Evolutionary conservation across 2,329 filamentous ascomycete species (phyloP), one percentile per base, ranked within the genome.

Genomic region (Sporothrix luriei): DNA sequence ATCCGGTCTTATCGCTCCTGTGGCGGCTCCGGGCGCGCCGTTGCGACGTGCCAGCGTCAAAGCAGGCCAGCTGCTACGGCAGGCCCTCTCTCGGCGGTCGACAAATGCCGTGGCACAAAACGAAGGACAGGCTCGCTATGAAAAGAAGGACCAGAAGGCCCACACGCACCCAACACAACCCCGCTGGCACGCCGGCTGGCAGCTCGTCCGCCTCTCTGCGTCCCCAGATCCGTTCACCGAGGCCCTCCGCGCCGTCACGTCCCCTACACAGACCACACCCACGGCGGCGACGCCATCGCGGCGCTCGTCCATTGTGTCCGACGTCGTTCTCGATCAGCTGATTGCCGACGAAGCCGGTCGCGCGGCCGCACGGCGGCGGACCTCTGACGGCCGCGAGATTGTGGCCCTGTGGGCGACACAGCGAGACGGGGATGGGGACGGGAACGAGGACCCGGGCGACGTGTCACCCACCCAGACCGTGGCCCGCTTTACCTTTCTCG

Each of bases 401-500:
- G 69, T 70, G 7, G 66, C 69, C 24, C 68, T 26, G 2, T 67
- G 67, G 70, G 70, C 62, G 16, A 61, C 13, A 14, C 21, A 13
- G 1, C 14, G 26, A 38, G 16, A 19, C 21, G 29, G 16, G 14
- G 9, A 26, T 40, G 40, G 16, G 59, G 38, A 24, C 24, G 16
- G 46, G 38, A 16, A 55, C 16, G 26, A 57, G 13, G 40, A 38
- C 16, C 5, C 33, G 6, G n/a, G 21, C 51, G 4, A 4, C 16
- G 14, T 5, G 14, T 48, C 11, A 1, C 4, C 75, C 54, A 75
- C 74, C 21, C 72, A 77, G 9, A 5, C 14, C 4, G 26, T n/a
- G 14, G 14, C 11, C 38, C 75, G 75, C 68, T 82, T 83, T 69
- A 66, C 73, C 21, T 83, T 82, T 70, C 69, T 80, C 5, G 80